phyloP scores from a whole-genome alignment of 192 early-diverging fungal genomes.

The Allomyces macrogynus region DNA sequence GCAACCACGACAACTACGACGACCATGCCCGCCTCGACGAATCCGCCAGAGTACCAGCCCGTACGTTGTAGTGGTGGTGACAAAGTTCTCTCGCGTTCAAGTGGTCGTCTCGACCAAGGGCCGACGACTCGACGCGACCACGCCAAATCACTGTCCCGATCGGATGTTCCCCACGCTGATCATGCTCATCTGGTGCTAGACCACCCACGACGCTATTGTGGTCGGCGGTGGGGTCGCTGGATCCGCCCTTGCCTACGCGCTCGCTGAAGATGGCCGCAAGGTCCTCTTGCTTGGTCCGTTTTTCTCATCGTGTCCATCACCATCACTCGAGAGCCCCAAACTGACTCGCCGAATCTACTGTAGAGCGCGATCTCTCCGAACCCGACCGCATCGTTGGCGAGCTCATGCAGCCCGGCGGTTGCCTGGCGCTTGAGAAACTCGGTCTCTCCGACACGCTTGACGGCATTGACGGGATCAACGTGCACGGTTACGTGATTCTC shows the following conservation, averaged over 20 bases:
- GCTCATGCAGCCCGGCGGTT: constrained; percentile 84
- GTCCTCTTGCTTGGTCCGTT: constrained; percentile 34
- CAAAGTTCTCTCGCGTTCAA: no score
- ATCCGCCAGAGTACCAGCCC: no score
- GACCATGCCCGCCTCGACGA: no score
- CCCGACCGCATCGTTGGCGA: constrained; percentile 98
- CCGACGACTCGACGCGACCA: no score
- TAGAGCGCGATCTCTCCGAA: constrained; percentile 73
- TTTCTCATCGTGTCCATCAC: neutral
- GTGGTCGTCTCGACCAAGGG: no score
- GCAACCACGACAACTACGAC: no score
- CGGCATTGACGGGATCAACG: constrained; percentile 63
- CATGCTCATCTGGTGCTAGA: no score
- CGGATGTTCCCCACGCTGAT: no score
- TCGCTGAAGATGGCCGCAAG: constrained; percentile 51
- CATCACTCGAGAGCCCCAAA: neutral
- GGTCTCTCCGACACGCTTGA: constrained; percentile 60
- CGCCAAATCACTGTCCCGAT: no score
- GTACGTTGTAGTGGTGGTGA: no score
- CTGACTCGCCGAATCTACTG: neutral
- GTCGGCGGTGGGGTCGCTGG: constrained; percentile 87
- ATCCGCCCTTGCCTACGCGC: constrained; percentile 57
- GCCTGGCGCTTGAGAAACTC: constrained; percentile 53
- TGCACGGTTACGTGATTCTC: constrained; percentile 72
- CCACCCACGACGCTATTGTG: constrained; percentile 50